phyloP scores from a whole-genome alignment of 108 stramenopile species.

The Licmophora abbreviata region DNA sequence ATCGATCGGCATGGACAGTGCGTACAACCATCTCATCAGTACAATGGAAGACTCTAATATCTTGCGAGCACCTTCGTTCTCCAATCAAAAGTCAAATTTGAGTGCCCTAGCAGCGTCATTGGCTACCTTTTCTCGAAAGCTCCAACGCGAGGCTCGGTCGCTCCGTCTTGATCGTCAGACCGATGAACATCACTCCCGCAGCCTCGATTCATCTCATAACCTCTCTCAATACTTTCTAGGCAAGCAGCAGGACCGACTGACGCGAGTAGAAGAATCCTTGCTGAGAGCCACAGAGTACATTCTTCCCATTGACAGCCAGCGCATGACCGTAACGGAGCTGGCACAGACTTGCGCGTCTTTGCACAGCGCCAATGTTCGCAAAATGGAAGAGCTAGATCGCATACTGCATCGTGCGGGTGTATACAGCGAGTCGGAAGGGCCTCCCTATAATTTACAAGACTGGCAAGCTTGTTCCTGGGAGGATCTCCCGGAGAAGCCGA shows the following conservation, averaged over 20 bases:
- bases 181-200: not conserved
- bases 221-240: not conserved
- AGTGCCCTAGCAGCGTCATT: not conserved
- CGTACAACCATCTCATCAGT: too few species aligned
- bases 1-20: too few species aligned
- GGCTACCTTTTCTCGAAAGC: not conserved
- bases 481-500: not conserved
- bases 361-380: not conserved
- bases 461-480: not conserved
- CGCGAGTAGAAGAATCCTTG: not conserved
- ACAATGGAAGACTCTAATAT: too few species aligned
- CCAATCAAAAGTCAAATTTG: not conserved
- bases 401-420: not conserved
- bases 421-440: too few species aligned
- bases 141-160: not conserved
- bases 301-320: not conserved
- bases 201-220: not conserved
- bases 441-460: too few species aligned
- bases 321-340: not conserved
- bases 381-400: not conserved
- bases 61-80: conserved; percentile 7
- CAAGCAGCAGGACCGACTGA: not conserved
- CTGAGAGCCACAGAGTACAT: not conserved
- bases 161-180: not conserved
- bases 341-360: not conserved